Conservation (phyloP, 306 rosid species). For the Vicia faba region DNA sequence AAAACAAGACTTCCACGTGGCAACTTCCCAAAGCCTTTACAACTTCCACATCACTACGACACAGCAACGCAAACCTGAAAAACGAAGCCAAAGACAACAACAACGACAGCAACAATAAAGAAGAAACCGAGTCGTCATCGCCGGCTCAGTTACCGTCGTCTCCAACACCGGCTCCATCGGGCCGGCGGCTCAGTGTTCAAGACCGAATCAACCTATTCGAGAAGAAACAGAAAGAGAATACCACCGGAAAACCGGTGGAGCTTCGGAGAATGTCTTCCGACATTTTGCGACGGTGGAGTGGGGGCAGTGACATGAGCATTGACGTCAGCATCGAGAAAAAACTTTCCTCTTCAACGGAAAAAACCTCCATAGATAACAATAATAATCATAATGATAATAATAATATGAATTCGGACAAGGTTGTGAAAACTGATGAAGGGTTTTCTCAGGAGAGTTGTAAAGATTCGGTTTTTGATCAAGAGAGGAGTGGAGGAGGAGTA, state of each 20-base stretch:
- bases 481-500: conserved; percentile 36
- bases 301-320: conserved; percentile 92
- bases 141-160: conserved; percentile 31
- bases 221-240: conserved; percentile 87
- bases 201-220: conserved; percentile 95
- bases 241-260: conserved; percentile 61
- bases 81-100: conserved; percentile 38
- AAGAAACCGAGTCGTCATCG: conserved; percentile 36
- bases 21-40: conserved; percentile 52
- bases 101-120: neutral
- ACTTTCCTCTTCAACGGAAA: conserved; percentile 54
- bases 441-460: conserved; percentile 40
- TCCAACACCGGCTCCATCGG: conserved; percentile 41
- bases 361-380: conserved; percentile 20
- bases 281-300: conserved; percentile 88
- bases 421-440: conserved; percentile 52
- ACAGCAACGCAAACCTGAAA: conserved; percentile 42
- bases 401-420: conserved; percentile 37
- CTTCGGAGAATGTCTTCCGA: conserved; percentile 84
- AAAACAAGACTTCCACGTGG: conserved; percentile 49
- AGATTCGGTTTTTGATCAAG: conserved; percentile 42
- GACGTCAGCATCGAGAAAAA: conserved; percentile 81
- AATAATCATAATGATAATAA: conserved; percentile 7
- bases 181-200: conserved; percentile 91
- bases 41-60: conserved; percentile 41